Conservation (phyloP, 2,329 filamentous ascomycete genomes). For the Septoria petroselini region DNA sequence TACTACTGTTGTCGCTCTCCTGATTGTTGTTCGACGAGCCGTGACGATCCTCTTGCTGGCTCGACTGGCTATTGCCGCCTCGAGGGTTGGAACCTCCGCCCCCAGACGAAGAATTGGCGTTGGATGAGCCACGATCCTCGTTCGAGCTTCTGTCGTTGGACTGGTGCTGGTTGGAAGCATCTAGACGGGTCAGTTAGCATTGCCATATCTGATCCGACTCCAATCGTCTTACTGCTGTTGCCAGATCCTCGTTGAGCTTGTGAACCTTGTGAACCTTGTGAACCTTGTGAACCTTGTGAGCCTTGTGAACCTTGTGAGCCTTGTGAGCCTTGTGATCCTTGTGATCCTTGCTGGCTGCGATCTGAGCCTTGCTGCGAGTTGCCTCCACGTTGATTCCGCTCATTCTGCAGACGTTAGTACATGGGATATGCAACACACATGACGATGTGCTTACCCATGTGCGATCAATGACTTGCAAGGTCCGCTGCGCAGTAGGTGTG, state of each 20-base stretch:
- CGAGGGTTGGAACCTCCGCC: not conserved
- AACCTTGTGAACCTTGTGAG: not conserved
- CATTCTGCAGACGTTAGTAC: too few relatives aligned
- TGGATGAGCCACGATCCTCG: not conserved
- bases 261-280: not conserved
- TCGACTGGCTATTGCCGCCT: not conserved
- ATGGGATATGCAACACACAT: too few relatives aligned
- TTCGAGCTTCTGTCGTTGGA: not conserved
- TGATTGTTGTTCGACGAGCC: not conserved
- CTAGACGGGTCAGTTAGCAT: too few relatives aligned
- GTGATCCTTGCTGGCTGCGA: not conserved
- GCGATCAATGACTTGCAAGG: constrained; percentile 25
- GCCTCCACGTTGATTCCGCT: constrained; percentile 4
- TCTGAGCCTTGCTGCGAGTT: not conserved
- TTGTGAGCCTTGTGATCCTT: not conserved
- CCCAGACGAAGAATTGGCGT: not conserved
- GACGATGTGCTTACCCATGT: too few relatives aligned
- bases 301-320: too few relatives aligned
- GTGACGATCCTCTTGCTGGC: not conserved
- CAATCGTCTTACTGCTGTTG: not conserved
- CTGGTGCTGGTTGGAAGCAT: not conserved
- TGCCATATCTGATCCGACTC: not conserved
- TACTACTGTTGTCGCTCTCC: not conserved
- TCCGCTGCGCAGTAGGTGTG: constrained; percentile 45
- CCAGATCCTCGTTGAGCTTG: not conserved